Conservation (phyloP, 352 stramenopile species). For the Pythium dissimile region DNA sequence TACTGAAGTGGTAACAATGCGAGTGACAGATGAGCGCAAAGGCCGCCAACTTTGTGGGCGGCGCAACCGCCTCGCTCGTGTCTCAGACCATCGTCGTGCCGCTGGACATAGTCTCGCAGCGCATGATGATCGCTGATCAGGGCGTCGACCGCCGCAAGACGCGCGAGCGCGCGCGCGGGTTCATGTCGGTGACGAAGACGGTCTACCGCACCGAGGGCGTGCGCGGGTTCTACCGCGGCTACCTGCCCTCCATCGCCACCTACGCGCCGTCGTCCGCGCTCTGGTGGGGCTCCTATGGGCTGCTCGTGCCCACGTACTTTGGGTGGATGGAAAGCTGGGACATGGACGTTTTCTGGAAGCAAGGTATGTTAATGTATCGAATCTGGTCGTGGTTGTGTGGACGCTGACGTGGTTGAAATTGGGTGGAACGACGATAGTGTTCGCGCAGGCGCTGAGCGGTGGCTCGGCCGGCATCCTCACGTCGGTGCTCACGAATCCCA, state of each 20-base stretch:
- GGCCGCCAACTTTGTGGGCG: conserved; percentile 71
- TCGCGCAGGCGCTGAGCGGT: conserved; percentile 74
- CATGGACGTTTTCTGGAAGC: conserved; percentile 76
- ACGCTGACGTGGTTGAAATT: not conserved
- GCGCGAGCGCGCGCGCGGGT: conserved; percentile 48
- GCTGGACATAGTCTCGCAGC: conserved; percentile 87
- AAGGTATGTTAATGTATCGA: conserved; percentile 36
- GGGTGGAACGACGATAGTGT: conserved; percentile 28
- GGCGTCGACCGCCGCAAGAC: conserved; percentile 57
- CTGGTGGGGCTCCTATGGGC: conserved; percentile 86
- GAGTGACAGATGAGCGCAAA: conserved; percentile 35
- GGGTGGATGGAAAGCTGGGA: conserved; percentile 47
- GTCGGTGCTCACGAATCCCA: conserved; percentile 79
- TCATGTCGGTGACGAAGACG: conserved; percentile 56
- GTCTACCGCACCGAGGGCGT: conserved; percentile 65
- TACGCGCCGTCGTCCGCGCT: conserved; percentile 84
- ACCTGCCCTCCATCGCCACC: conserved; percentile 80
- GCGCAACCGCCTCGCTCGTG: conserved; percentile 71
- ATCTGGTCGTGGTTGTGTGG: not conserved
- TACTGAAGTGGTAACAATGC: not conserved
- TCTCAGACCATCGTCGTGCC: conserved; percentile 86
- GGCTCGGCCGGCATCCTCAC: conserved; percentile 77
- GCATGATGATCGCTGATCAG: conserved; percentile 87
- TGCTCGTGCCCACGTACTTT: conserved; percentile 77
- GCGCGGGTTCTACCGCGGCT: conserved; percentile 81